Percentiles rank a stretch among this genome's conserved stretches.
Conservation (phyloP, 441 rosid species). For the Bruguiera hainesii region DNA sequence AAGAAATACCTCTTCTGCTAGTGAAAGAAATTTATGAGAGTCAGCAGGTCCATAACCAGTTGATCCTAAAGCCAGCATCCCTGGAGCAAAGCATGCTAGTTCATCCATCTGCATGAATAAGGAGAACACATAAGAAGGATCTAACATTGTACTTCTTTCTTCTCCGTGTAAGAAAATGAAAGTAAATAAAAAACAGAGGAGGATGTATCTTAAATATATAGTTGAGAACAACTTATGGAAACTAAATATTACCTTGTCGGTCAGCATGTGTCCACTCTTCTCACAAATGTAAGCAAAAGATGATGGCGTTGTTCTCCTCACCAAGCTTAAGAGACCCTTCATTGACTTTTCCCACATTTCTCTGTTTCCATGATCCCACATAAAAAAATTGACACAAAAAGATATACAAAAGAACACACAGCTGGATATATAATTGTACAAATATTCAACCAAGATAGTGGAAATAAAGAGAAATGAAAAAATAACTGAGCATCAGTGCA, state of each 20-base stretch:
- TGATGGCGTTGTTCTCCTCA: conserved; percentile 78
- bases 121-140: conserved; percentile 5
- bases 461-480: not conserved
- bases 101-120: conserved; percentile 86
- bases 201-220: not conserved
- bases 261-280: conserved; percentile 58
- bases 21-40: conserved; percentile 59
- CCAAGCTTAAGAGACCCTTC: conserved; percentile 82
- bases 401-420: conserved; percentile 2
- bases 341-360: conserved; percentile 99
- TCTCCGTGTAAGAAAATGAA: not conserved
- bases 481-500: not conserved
- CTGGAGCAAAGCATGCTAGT: conserved; percentile 99
- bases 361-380: conserved; percentile 46
- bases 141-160: not conserved
- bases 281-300: conserved; percentile 88
- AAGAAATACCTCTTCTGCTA: conserved; percentile 83
- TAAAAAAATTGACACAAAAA: conserved; percentile 12
- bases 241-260: conserved; percentile 62
- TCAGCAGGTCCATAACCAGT: conserved; percentile 72
- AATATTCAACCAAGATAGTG: not conserved
- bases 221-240: not conserved
- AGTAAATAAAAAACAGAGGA: not conserved
- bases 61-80: conserved; percentile 99
- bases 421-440: not conserved